Percentiles rank a stretch among this genome's conserved stretches.
phyloP scores from a whole-genome alignment of 352 stramenopile genomes.

The Phytophthora colocasiae region DNA sequence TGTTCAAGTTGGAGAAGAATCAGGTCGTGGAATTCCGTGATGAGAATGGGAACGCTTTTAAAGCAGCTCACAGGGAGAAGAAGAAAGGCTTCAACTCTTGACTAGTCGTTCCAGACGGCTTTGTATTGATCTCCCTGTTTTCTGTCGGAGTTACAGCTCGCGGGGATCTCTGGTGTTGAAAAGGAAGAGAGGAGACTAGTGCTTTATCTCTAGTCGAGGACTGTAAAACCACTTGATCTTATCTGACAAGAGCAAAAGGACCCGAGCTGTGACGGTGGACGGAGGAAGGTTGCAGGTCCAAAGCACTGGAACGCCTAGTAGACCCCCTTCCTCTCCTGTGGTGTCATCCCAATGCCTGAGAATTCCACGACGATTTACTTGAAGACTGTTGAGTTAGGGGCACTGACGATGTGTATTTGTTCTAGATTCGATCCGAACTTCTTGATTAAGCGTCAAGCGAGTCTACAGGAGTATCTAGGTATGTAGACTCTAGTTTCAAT shows the following conservation, averaged over 20 bases:
- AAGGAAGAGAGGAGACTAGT: constrained; percentile 57
- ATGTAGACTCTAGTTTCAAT: constrained; percentile 1
- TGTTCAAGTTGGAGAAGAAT: constrained; percentile 10
- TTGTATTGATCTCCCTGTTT: constrained; percentile 42
- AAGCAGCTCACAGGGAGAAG: constrained; percentile 4
- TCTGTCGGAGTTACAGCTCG: constrained; percentile 9
- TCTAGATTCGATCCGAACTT: constrained; percentile 87
- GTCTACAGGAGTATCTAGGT: constrained; percentile 82
- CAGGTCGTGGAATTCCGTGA: constrained; percentile 45
- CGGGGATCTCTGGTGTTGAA: constrained; percentile 36
- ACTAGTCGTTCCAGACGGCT: not conserved
- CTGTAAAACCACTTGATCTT: constrained; percentile 92
- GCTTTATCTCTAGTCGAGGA: constrained; percentile 44
- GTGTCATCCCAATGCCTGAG: constrained; percentile 31
- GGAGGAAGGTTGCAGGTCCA: constrained; percentile 27
- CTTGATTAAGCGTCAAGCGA: constrained; percentile 74
- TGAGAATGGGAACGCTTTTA: constrained; percentile 34
- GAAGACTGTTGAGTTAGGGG: not conserved
- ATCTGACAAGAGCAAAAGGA: constrained; percentile 56
- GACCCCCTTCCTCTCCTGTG: constrained; percentile 9
- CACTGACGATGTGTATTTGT: constrained; percentile 15
- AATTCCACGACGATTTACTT: constrained; percentile 23
- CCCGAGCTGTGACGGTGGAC: constrained; percentile 12
- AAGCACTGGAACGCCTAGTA: not conserved
- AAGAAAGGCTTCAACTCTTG: not conserved